These are phyloP conservation scores for Hemileia vastatrix DNA, from an alignment of 1,284 basidiomycete genomes.

Conservation along the genomic window DNA sequence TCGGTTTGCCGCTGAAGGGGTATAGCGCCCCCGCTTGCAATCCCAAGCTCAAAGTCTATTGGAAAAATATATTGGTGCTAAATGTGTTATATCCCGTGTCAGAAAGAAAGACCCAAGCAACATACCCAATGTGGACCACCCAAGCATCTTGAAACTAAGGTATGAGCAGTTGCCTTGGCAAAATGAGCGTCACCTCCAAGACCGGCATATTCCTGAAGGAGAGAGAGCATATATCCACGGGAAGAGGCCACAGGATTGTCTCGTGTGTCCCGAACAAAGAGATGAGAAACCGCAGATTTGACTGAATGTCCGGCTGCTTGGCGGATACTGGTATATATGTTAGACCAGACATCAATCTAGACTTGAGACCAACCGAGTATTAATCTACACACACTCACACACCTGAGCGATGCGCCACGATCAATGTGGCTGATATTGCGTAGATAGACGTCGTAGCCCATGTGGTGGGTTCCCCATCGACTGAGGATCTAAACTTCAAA, in stretches of 20 bases:
- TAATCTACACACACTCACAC: slow-evolving; percentile 27
- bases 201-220: slow-evolving; percentile 59
- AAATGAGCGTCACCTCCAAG: slow-evolving; percentile 57
- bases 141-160: slow-evolving; percentile 57
- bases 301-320: slow-evolving; percentile 65
- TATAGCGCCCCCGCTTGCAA: slow-evolving; percentile 57
- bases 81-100: neutral
- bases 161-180: slow-evolving; percentile 62
- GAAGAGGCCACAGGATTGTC: slow-evolving; percentile 62
- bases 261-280: slow-evolving; percentile 66
- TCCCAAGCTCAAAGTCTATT: slow-evolving; percentile 58
- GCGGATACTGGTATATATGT: slow-evolving; percentile 56
- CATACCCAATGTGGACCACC: slow-evolving; percentile 46
- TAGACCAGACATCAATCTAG: slow-evolving; percentile 1
- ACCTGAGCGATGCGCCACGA: slow-evolving; percentile 71
- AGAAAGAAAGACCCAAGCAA: slow-evolving; percentile 34
- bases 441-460: slow-evolving; percentile 48
- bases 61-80: neutral
- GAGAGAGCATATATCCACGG: slow-evolving; percentile 47
- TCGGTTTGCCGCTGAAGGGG: slow-evolving; percentile 47
- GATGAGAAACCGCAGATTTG: slow-evolving; percentile 77
- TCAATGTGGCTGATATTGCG: slow-evolving; percentile 57
- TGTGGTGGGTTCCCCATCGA: slow-evolving; percentile 48
- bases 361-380: neutral
- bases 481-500: slow-evolving; percentile 42